phyloP scores from a whole-genome alignment of 257 asterid species.

The Solanum dulcamara region DNA sequence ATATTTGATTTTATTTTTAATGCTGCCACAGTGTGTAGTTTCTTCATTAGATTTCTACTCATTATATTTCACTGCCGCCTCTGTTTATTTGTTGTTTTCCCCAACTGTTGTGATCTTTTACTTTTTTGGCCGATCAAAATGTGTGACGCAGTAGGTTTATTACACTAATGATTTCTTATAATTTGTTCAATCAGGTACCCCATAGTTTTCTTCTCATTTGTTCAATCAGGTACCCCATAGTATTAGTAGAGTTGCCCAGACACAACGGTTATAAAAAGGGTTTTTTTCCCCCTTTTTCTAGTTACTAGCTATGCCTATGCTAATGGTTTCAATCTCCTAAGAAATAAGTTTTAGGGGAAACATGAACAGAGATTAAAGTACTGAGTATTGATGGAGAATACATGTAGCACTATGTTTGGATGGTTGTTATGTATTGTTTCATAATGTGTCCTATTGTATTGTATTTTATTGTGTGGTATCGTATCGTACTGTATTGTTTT shows the following conservation, averaged over 20 bases:
- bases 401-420: too few relatives aligned
- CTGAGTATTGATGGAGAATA: background rate
- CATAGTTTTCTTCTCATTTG: background rate
- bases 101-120: background rate
- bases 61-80: background rate
- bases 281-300: background rate
- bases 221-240: background rate
- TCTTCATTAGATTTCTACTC: background rate
- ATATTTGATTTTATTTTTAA: background rate
- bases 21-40: background rate
- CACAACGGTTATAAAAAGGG: background rate
- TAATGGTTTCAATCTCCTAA: background rate
- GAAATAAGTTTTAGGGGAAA: background rate
- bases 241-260: background rate
- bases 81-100: background rate
- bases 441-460: too few relatives aligned
- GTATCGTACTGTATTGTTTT: too few relatives aligned
- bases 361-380: background rate
- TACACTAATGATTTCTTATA: background rate
- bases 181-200: too few relatives aligned
- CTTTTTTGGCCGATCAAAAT: background rate
- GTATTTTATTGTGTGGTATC: too few relatives aligned
- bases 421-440: too few relatives aligned
- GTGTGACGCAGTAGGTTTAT: background rate
- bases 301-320: background rate